Base-by-base conservation (phyloP, 352 stramenopile species). In the Vaucheria bursata region DNA sequence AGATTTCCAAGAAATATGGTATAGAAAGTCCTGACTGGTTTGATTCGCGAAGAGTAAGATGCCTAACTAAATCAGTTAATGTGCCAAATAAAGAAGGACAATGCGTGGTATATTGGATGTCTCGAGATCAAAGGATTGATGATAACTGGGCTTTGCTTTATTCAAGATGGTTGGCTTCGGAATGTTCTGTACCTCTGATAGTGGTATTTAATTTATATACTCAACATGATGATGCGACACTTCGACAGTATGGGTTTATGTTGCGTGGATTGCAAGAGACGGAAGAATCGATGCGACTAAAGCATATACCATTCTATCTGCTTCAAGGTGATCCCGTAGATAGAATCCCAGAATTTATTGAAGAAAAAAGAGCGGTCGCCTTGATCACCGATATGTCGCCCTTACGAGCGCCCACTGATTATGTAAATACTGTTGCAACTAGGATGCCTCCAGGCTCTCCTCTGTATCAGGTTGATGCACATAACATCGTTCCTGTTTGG, bases 401-500 rank as follows among this genome's bases (percentile, higher is more conserved):
- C 1, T 75, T 93, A 33, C 82, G 88, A 33, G 74, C 82, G 70
- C 73, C 71, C 52, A 65, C 80, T 25, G 34, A 84, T 34, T 91
- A 85, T 81, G 81, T 71, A 6, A 79, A 89, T 45, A 74, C 76
- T n/a, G 84, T 91, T 40, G 79, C 84, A 5, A 77, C 73, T 18
- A 74, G 76, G 32, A 65, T 89, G 6, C 32, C 37, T 40, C 73
- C 37, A n/a, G 53, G 75, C 18, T 75, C 52, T n/a, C 79, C 82
- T 29, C 53, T 88, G 0, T 84, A 88, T 29, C 79, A 89, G 75
- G 91, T 98, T 25, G 96, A 99, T 85, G 91, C 95, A 0, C 95
- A 99, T 79, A 97, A 99, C 36, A 90, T 99, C 32, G 94, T 98
- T 40, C 96, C 96, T 18, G 90, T 91, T 12, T 97, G 93, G 85